A percentile compares a stretch with the other conserved stretches of the same genome.
These are phyloP conservation scores for Litchi chinensis DNA, from an alignment of 345 rosid species.

Conservation along the genomic window DNA sequence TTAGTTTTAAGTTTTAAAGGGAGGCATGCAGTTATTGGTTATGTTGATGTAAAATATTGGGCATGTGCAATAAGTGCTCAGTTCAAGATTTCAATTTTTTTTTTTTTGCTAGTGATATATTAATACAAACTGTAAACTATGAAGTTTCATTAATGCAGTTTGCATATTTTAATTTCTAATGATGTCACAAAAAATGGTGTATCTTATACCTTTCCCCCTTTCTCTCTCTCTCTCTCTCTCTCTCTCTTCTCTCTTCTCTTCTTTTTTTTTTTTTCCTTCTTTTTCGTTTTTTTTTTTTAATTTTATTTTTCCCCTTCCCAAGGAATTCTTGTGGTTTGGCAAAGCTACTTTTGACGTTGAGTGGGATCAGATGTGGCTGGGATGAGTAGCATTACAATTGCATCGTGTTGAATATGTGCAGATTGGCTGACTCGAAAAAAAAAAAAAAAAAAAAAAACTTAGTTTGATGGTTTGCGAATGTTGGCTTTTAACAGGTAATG, in stretches of 20 bases:
- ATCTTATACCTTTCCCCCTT: conserved; percentile 36
- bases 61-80: conserved; percentile 27
- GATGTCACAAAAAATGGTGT: conserved; percentile 20
- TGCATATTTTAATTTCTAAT: conserved; percentile 15
- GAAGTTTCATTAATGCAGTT: conserved; percentile 11
- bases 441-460: conserved; percentile 16
- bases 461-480: conserved; percentile 26
- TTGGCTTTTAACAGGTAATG: conserved; percentile 46
- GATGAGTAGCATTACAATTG: conserved; percentile 33
- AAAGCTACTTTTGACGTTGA: conserved; percentile 29
- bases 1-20: conserved; percentile 12
- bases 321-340: conserved; percentile 21
- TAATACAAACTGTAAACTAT: conserved; percentile 13
- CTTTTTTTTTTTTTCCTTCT: background rate
- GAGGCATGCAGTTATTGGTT: conserved; percentile 51
- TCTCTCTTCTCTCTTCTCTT: too few species aligned
- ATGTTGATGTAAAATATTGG: conserved; percentile 20
- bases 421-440: conserved; percentile 31
- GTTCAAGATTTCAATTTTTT: background rate
- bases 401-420: conserved; percentile 34
- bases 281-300: too few species aligned
- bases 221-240: too few species aligned
- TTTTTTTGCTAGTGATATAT: conserved; percentile 18
- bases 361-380: conserved; percentile 41
- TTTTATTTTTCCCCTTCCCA: conserved; percentile 16